These are phyloP conservation scores for Amyloporia xantha DNA, from an alignment of 768 basidiomycete species.

Conservation along the genomic window DNA sequence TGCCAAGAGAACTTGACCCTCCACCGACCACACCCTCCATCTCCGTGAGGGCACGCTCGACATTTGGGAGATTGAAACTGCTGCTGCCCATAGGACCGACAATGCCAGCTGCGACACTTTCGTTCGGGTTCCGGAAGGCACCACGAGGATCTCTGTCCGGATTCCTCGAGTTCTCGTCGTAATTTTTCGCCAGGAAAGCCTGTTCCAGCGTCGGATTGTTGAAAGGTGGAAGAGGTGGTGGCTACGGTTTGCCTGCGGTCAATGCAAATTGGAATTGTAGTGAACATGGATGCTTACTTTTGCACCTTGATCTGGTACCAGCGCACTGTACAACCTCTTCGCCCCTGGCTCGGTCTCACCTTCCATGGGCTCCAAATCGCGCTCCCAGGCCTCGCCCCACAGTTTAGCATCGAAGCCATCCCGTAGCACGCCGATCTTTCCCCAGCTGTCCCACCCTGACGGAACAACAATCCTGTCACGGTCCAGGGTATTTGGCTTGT, in stretches of 20 bases:
- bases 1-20: constrained; percentile 22
- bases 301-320: constrained; percentile 71
- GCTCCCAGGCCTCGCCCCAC: constrained; percentile 78
- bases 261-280: background rate
- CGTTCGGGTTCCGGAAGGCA: constrained; percentile 74
- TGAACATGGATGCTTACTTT: constrained; percentile 43
- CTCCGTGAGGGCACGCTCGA: constrained; percentile 80
- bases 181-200: constrained; percentile 83
- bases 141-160: constrained; percentile 85
- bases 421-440: constrained; percentile 84
- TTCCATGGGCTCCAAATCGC: constrained; percentile 45
- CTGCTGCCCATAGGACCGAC: constrained; percentile 91
- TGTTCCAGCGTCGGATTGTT: constrained; percentile 85
- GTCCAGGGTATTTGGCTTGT: constrained; percentile 88
- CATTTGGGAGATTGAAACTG: constrained; percentile 78
- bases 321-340: constrained; percentile 55
- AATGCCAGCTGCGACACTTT: constrained; percentile 61
- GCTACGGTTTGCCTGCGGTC: constrained; percentile 29
- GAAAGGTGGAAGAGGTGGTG: constrained; percentile 63
- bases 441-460: constrained; percentile 97
- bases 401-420: constrained; percentile 85
- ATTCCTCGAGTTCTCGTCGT: constrained; percentile 88
- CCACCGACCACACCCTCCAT: constrained; percentile 60
- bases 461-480: constrained; percentile 90
- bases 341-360: constrained; percentile 44